Percentiles rank a stretch among this genome's conserved stretches.
These are phyloP conservation scores for Amanita jacksonii DNA, from an alignment of 768 basidiomycete genomes.

Conservation along the genomic window DNA sequence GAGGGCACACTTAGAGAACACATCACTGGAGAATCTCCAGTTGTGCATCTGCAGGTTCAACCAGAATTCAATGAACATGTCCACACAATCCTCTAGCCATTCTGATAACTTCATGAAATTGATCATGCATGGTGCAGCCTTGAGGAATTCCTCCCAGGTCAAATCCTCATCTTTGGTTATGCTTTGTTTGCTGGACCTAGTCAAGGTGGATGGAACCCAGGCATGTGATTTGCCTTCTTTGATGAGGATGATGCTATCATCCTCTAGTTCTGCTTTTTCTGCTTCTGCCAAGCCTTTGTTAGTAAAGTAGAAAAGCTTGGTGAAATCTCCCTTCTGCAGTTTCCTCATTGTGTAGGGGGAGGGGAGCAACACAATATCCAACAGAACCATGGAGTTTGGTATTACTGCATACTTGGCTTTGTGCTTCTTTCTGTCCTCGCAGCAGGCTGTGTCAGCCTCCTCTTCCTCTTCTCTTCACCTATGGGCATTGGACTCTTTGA, in stretches of 20 bases:
- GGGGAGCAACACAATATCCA: not conserved
- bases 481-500: not conserved
- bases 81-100: not conserved
- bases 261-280: not conserved
- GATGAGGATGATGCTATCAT: not conserved
- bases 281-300: not conserved
- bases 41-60: not conserved
- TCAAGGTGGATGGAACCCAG: not conserved
- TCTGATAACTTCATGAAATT: not conserved
- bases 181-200: not conserved
- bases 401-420: not conserved
- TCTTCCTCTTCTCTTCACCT: not conserved
- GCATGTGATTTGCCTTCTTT: not conserved
- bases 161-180: not conserved
- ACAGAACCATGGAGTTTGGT: not conserved
- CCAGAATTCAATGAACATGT: not conserved
- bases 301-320: not conserved
- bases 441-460: not conserved
- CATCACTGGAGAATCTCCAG: not conserved
- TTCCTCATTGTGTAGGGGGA: not conserved
- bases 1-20: not conserved
- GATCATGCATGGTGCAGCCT: not conserved
- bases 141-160: not conserved
- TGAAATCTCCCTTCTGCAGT: not conserved
- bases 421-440: not conserved